These are phyloP conservation scores for Ophiosphaerella narmari DNA, from an alignment of 2,329 filamentous ascomycete species.

Conservation along the genomic window DNA sequence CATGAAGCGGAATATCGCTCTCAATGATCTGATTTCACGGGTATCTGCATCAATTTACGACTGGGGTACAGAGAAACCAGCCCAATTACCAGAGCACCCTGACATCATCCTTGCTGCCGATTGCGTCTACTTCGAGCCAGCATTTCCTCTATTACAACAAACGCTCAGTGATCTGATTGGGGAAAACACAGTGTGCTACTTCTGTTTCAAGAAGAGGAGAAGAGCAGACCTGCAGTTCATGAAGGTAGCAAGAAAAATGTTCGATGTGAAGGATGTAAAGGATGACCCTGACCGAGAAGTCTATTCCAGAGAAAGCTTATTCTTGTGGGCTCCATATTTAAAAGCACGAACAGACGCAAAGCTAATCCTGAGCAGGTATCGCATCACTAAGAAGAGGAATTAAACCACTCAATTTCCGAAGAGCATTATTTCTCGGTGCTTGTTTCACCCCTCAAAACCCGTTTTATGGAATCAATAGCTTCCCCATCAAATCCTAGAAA, in stretches of 20 bases:
- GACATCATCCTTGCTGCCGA: slow-evolving; percentile 91
- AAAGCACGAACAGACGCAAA: no score
- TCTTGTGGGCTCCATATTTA: slow-evolving; percentile 47
- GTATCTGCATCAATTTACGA: slow-evolving; percentile 76
- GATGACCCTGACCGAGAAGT: slow-evolving; percentile 55
- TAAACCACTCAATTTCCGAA: no score
- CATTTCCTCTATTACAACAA: slow-evolving; percentile 82
- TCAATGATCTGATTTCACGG: slow-evolving; percentile 71
- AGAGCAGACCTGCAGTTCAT: slow-evolving; percentile 65
- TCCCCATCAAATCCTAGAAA: slow-evolving; percentile 20
- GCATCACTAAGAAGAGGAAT: slow-evolving; percentile 23
- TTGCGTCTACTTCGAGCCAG: slow-evolving; percentile 96
- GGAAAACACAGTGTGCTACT: slow-evolving; percentile 70
- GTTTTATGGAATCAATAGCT: slow-evolving; percentile 16
- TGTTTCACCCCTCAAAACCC: slow-evolving; percentile 8
- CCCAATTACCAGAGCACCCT: slow-evolving; percentile 60
- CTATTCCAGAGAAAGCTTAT: slow-evolving; percentile 55
- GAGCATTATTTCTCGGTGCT: no score
- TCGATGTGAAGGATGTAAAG: slow-evolving; percentile 52
- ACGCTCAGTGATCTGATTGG: slow-evolving; percentile 77
- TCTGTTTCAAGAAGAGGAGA: slow-evolving; percentile 94
- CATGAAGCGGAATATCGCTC: slow-evolving; percentile 83
- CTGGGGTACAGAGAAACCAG: slow-evolving; percentile 63
- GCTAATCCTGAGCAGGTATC: slow-evolving; percentile 20
- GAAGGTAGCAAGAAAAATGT: slow-evolving; percentile 55